Base-by-base conservation (phyloP, 75 land plant species). In the Pinus taeda region DNA sequence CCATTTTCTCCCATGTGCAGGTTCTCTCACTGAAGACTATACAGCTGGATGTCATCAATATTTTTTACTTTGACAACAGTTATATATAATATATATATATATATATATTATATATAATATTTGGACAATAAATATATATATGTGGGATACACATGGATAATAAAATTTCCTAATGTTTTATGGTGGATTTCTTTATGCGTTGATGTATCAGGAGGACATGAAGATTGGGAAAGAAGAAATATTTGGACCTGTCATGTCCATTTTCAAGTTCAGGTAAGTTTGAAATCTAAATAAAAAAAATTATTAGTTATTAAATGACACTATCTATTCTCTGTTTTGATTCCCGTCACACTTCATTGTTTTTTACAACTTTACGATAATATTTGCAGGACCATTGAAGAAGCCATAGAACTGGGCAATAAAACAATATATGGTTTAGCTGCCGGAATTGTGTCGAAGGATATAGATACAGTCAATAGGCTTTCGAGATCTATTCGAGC, bases 1-100 rank as follows among this genome's bases (percentile, higher is more conserved):
- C 99, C 4, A 80, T 97, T 21, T 97, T 97, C 74, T 78, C 90
- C 12, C 89, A 97, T 84, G 95, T 94, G 45, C 76, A 84, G 85
- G 93, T 45, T 7, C 49, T 45, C 49, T 45, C 49, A 45, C 49
- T 45, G 49, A 45, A 45, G 9, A 45, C 6, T 1, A 45, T 45
- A 45, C 49, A 26, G 8, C 49, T 45, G 8, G 9, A 45, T 45
- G 8, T 0, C 9, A 42, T 0, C 9, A 42, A 1, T 1, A 4
- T 0, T 45, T 45, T 7, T 45, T 45, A 6, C 1, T 45, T 6
- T 45, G 6, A 45, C 49, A 6, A 6, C 8, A 45, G 49, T 6
- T 45, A n/a, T n/a, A n/a, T 45, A 6, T 6, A 45, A 45, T 0
- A 6, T 26, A 45, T 45, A 6, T 6, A 26, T n/a, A n/a, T n/a